phyloP scores from a whole-genome alignment of 2,329 filamentous ascomycete genomes.

The Fusarium multiceps region DNA sequence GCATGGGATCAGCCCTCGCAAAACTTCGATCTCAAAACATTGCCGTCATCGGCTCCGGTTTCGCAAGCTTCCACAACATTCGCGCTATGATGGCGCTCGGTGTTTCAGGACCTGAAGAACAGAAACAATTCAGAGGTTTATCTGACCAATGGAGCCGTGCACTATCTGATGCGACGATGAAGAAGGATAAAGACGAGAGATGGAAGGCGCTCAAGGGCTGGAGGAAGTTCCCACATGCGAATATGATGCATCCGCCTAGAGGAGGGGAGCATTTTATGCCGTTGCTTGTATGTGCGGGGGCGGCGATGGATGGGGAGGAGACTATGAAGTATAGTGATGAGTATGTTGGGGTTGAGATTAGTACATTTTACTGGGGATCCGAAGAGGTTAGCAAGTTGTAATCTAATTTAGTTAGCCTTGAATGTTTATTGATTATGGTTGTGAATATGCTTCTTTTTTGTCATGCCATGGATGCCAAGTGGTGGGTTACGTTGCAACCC shows the following conservation, averaged over 20 bases:
- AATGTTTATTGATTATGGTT: not conserved
- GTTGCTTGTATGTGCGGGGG: slow-evolving; percentile 66
- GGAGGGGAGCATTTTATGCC: slow-evolving; percentile 71
- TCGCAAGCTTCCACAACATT: slow-evolving; percentile 68
- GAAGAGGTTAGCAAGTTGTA: slow-evolving; percentile 36
- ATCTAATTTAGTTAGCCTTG: not conserved
- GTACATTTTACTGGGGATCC: slow-evolving; percentile 66
- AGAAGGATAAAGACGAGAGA: slow-evolving; percentile 50
- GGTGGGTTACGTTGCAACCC: not conserved
- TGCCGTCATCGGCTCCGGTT: slow-evolving; percentile 70
- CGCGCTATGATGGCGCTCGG: slow-evolving; percentile 56
- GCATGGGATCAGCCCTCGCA: slow-evolving; percentile 64
- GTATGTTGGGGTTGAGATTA: slow-evolving; percentile 61
- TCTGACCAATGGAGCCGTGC: slow-evolving; percentile 59
- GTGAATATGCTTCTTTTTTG: slow-evolving; percentile 26
- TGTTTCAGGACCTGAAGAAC: slow-evolving; percentile 33
- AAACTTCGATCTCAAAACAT: slow-evolving; percentile 63
- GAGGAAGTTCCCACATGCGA: slow-evolving; percentile 60
- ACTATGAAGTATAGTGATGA: slow-evolving; percentile 61
- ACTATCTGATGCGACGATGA: slow-evolving; percentile 55
- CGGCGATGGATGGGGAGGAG: slow-evolving; percentile 57
- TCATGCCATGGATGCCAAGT: not conserved
- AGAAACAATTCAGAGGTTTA: slow-evolving; percentile 42
- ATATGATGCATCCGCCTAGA: slow-evolving; percentile 64
- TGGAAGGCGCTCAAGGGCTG: slow-evolving; percentile 57